Percentiles rank a stretch among this genome's conserved stretches.
phyloP scores from a whole-genome alignment of 495 filamentous ascomycete species.

The Aspergillus cavernicola region DNA sequence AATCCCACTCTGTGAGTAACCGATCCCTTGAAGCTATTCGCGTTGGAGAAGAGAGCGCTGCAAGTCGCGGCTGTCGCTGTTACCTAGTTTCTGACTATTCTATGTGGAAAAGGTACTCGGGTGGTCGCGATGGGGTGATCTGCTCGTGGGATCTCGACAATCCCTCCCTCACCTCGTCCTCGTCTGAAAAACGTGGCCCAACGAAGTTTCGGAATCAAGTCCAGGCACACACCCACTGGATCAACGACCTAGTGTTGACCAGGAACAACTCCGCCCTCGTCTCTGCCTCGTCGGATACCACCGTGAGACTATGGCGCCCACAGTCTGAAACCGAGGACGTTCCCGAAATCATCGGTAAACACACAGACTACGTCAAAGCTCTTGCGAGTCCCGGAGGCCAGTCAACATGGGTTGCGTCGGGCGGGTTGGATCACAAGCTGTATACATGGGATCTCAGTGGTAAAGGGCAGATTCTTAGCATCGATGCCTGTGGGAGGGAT shows the following conservation, averaged over 20 bases:
- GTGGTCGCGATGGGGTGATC: constrained; percentile 90
- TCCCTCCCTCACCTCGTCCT: constrained; percentile 30
- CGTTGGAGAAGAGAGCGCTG: not conserved
- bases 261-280: constrained; percentile 80
- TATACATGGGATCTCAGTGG: constrained; percentile 91
- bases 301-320: constrained; percentile 94
- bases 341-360: constrained; percentile 83
- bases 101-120: constrained; percentile 70
- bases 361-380: constrained; percentile 94
- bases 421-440: constrained; percentile 88
- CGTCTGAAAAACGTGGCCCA: constrained; percentile 22
- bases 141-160: constrained; percentile 90
- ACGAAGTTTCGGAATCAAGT: constrained; percentile 84
- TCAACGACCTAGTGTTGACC: constrained; percentile 91
- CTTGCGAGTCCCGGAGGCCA: constrained; percentile 70
- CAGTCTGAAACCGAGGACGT: constrained; percentile 60
- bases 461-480: constrained; percentile 76
- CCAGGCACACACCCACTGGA: constrained; percentile 98
- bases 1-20: constrained; percentile 77
- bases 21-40: not conserved
- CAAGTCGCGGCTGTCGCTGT: constrained; percentile 13
- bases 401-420: constrained; percentile 91
- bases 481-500: constrained; percentile 76
- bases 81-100: constrained; percentile 21
- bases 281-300: constrained; percentile 92